Conservation (phyloP, 2,329 filamentous ascomycete species). For the Fusarium concolor region DNA sequence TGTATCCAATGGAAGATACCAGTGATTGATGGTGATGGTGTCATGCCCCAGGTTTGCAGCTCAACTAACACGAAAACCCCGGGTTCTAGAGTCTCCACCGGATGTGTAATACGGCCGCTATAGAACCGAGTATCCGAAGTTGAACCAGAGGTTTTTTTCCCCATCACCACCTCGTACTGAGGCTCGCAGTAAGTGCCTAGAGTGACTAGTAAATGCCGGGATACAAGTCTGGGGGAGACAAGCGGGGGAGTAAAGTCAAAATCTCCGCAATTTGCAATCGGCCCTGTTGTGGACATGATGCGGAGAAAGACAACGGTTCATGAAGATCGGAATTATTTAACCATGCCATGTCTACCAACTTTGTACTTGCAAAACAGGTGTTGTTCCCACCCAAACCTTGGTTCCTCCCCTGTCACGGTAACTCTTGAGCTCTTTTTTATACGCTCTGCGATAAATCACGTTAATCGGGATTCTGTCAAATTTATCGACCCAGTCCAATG, state of each 20-base stretch:
- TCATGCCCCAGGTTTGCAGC: slow-evolving; percentile 22
- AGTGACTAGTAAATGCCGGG: slow-evolving; percentile 21
- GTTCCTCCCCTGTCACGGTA: slow-evolving; percentile 12
- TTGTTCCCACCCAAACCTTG: neutral
- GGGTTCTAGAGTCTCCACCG: slow-evolving; percentile 11
- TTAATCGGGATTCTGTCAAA: neutral
- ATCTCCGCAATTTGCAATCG: slow-evolving; percentile 32
- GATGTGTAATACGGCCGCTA: slow-evolving; percentile 38
- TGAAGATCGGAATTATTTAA: slow-evolving; percentile 1
- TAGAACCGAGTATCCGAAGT: slow-evolving; percentile 39
- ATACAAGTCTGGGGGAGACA: slow-evolving; percentile 22
- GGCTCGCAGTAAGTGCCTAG: no score
- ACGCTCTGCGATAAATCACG: slow-evolving; percentile 8
- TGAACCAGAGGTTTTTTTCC: slow-evolving; percentile 25
- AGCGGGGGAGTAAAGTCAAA: neutral
- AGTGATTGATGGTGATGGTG: slow-evolving; percentile 8
- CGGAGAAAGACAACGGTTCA: slow-evolving; percentile 13
- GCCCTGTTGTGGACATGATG: slow-evolving; percentile 29
- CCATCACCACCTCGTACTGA: no score
- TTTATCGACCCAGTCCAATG: slow-evolving; percentile 24
- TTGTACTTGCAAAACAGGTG: slow-evolving; percentile 17
- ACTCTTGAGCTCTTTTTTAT: neutral
- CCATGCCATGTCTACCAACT: neutral
- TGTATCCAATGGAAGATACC: slow-evolving; percentile 4
- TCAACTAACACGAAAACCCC: neutral